A percentile compares a stretch with the other conserved stretches of the same genome.
phyloP scores from a whole-genome alignment of 495 filamentous ascomycete genomes.

The Tuber umbilicatum region DNA sequence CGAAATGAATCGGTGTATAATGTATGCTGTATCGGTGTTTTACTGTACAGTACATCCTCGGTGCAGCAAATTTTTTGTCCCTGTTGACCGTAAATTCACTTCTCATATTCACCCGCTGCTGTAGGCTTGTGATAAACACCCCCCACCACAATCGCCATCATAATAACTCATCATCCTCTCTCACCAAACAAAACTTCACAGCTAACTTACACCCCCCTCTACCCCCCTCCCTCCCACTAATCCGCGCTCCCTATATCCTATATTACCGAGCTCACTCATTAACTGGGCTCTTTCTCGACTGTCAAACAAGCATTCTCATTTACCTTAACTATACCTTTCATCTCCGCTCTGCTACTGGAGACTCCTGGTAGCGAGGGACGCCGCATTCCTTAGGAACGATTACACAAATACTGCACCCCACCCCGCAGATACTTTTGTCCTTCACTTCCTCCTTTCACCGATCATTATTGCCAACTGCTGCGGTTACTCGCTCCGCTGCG shows the following conservation, averaged over 20 bases:
- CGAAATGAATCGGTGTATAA: not conserved
- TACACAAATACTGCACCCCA: not conserved
- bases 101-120: not conserved
- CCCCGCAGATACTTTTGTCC: not conserved
- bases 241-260: not conserved
- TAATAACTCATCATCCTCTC: not conserved
- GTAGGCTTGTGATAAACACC: conserved; percentile 1
- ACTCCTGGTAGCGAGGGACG: not conserved
- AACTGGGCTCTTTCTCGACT: not conserved
- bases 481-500: not conserved
- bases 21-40: not conserved
- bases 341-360: not conserved
- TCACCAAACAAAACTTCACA: not conserved
- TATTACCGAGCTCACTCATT: not conserved
- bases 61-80: not conserved
- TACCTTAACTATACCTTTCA: not conserved
- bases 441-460: not conserved
- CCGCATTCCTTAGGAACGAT: not conserved
- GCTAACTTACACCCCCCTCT: not conserved
- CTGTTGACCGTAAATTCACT: not conserved
- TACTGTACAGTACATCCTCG: not conserved
- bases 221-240: not conserved
- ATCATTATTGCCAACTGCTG: not conserved
- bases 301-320: not conserved
- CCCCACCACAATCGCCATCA: not conserved